Evolutionary conservation across 805 yeast species (phyloP).

Genomic region (Teunomyces kruisii): DNA sequence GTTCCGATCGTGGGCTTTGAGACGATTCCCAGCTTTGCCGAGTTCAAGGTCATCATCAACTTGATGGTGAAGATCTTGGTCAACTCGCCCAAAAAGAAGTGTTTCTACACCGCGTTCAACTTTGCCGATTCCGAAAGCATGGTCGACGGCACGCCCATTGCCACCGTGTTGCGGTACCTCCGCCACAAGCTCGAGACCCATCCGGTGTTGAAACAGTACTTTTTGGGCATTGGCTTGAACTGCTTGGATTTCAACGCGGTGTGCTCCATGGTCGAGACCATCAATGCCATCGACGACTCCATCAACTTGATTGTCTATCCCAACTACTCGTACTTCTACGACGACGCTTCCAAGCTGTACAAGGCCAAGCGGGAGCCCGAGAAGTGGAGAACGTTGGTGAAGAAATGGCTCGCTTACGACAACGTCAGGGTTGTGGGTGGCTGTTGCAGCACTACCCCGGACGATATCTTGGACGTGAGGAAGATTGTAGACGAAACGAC

Average conservation of each 20-base stretch:
- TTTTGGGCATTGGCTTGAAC: constrained; percentile 64
- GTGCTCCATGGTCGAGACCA: constrained; percentile 34
- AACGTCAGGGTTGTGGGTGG: constrained; percentile 63
- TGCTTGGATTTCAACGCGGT: constrained; percentile 56
- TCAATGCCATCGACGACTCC: constrained; percentile 18
- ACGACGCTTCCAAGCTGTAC: constrained; percentile 40
- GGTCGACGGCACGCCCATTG: constrained; percentile 33
- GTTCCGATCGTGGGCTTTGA: constrained; percentile 66
- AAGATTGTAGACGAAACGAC: constrained; percentile 4
- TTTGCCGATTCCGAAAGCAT: constrained; percentile 21
- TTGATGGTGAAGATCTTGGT: constrained; percentile 32
- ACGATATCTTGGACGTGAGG: constrained; percentile 28
- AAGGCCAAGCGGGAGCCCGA: constrained; percentile 17
- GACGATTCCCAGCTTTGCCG: constrained; percentile 66
- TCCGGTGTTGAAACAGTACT: constrained; percentile 17
- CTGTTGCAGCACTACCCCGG: constrained; percentile 70
- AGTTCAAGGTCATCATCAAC: constrained; percentile 50
- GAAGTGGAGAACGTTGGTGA: constrained; percentile 40
- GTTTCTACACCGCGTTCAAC: constrained; percentile 46
- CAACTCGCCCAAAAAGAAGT: constrained; percentile 22
- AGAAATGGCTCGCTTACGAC: constrained; percentile 39
- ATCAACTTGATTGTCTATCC: constrained; percentile 63
- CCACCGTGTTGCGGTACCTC: constrained; percentile 19
- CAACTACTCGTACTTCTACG: constrained; percentile 70
- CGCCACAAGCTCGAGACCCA: constrained; percentile 10